Base-by-base conservation (phyloP, 331 rosid species). In the Rosa hybrid region DNA sequence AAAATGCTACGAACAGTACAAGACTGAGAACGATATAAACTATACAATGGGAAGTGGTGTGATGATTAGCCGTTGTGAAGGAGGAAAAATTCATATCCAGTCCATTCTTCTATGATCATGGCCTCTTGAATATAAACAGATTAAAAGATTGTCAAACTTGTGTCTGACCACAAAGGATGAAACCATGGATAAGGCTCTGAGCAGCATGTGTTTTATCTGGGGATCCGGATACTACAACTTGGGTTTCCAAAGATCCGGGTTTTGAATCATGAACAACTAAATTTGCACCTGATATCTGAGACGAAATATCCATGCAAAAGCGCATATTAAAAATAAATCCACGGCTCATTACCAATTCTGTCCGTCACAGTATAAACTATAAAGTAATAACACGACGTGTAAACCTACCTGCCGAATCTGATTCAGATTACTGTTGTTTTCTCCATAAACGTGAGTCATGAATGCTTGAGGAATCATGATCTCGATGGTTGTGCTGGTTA, bases 181-280 rank as follows among this genome's bases (percentile, higher is more conserved):
- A 93, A 74, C 90, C 98, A 30, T 93, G 98, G 82, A 91, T 86
- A 38, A 93, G 98, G 81, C 92, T 83, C 70, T 90, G 97, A 42
- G 98, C 94, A 82, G 85, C 84, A 25, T 82, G 90, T 48, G 83
- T 86, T 86, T 90, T 94, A 72, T 82, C 90, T 1, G 90, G 88
- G 21, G 86, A 75, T 80, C 98, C 98, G 7, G 90, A 85, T 71
- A 91, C 82, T 20, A 71, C 74, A 60, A 88, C 92, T 76, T 80
- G 50, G 60, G 89, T 91, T 84, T 91, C 97, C 2, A 79, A 38
- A 3, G 87, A 92, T 71, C 92, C 94, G 4, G 90, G 90, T 50
- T 89, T 89, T 53, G 88, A 80, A 72, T 91, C 94, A 74, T 85
- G 91, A 83, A 90, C 81, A 65, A 84, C 86, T 77, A 94, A 86